Evolutionary conservation across 169 alveolate genomes (phyloP), one percentile per base, ranked within the genome.

Genomic region (Sarcocystis neurona): DNA sequence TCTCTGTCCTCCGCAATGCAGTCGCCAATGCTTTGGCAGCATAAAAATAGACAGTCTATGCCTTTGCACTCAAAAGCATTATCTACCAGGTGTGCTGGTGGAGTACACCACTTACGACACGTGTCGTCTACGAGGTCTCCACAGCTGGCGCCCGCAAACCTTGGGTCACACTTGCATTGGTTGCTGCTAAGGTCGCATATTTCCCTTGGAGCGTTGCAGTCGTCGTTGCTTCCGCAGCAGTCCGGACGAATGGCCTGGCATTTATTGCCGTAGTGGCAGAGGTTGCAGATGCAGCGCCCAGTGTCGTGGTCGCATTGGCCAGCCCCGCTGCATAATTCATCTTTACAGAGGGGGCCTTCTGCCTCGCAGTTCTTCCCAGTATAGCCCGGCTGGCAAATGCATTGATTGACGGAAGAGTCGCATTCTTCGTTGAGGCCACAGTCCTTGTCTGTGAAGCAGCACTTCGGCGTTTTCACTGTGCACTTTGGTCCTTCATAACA

Each of bases 121-220:
- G 39, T 84, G 89, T 80, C 39, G 23, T 41, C 75, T 39, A 60
- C 91, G 1, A 44, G 30, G 47, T 60, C 66, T 32, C 56, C 79
- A 84, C 91, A 88, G n/a, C 79, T 88, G 88, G 37, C 84, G 23
- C 91, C 91, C 27, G 88, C 84, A 32, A 88, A 10, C 27, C 84
- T 53, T 20, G 91, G 75, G 44, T 56, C 77, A 39, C 91, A 88
- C 41, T 77, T 48, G 37, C 91, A 88, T 60, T 72, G 58, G 84
- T 41, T 44, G 82, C 32, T 53, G 27, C 43, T 72, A 30, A 30
- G 8, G 56, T 72, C 84, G 75, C 91, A 88, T 50, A 53, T 77
- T 46, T 80, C 89, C 23, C 84, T 63, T 32, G 79, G 88, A 4
- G 68, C 72, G 70, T 78, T 18, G 88, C 91, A 88, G 39, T 56